Percentiles rank a stretch among this genome's conserved stretches.
phyloP scores from a whole-genome alignment of 371 early-diverging fungal genomes.

The Mucor sp. region DNA sequence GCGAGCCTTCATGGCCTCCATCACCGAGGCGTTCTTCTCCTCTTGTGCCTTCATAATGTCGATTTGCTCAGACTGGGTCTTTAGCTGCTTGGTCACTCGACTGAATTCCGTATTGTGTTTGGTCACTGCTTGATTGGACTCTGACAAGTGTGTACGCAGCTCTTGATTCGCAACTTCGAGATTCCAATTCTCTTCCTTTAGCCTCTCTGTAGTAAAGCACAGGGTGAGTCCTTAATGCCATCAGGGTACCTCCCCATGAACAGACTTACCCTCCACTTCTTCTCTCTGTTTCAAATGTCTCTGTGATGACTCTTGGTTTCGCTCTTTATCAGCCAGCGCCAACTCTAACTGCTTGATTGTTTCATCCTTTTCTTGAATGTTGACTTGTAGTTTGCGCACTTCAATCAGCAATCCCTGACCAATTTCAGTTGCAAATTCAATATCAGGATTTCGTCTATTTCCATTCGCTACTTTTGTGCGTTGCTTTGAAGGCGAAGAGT shows the following conservation, averaged over 20 bases:
- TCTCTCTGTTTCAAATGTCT: conserved; percentile 35
- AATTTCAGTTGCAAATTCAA: conserved; percentile 57
- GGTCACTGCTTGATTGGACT: conserved; percentile 53
- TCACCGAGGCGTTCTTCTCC: conserved; percentile 51
- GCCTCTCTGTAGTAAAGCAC: conserved; percentile 51
- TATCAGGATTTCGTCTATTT: conserved; percentile 51
- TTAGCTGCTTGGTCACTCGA: conserved; percentile 54
- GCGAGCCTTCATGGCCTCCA: conserved; percentile 58
- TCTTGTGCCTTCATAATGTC: conserved; percentile 70
- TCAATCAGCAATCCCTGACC: conserved; percentile 56
- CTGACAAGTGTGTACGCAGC: conserved; percentile 50
- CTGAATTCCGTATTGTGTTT: conserved; percentile 56
- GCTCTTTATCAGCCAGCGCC: conserved; percentile 60
- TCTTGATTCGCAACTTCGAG: conserved; percentile 63
- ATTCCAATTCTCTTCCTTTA: conserved; percentile 66
- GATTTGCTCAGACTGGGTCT: conserved; percentile 58
- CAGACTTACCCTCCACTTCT: conserved; percentile 57
- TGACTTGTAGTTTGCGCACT: conserved; percentile 49
- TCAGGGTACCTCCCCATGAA: not conserved
- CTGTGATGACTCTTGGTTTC: conserved; percentile 47
- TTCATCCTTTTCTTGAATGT: conserved; percentile 63
- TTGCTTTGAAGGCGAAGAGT: conserved; percentile 43
- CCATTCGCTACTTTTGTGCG: conserved; percentile 38
- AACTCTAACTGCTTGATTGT: conserved; percentile 62
- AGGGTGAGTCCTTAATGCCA: not conserved